phyloP scores from a whole-genome alignment of 2,329 filamentous ascomycete genomes.

The Sclerotinia subarctica region DNA sequence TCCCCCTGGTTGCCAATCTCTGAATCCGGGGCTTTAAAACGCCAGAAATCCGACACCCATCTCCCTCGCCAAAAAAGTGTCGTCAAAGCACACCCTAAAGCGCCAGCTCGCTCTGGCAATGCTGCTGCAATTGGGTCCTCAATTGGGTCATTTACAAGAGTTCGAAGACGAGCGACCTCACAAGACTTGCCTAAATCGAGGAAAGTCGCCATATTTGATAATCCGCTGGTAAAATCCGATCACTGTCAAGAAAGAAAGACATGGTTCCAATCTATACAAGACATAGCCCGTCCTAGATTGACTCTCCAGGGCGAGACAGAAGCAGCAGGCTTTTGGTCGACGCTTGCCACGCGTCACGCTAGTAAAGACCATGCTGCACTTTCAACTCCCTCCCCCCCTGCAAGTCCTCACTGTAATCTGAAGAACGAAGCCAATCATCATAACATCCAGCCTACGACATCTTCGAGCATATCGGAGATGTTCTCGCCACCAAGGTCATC shows the following conservation, averaged over 20 bases:
- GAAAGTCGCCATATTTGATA: slow-evolving; percentile 24
- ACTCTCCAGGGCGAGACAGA: neutral
- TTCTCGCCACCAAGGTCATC: neutral
- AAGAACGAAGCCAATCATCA: neutral
- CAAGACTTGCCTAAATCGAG: slow-evolving; percentile 21
- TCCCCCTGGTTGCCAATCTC: slow-evolving; percentile 1
- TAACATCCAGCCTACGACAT: neutral
- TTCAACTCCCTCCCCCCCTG: neutral
- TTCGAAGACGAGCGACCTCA: slow-evolving; percentile 25
- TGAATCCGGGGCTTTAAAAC: neutral
- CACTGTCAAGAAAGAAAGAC: slow-evolving; percentile 11
- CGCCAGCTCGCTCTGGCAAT: slow-evolving; percentile 24
- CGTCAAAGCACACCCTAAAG: slow-evolving; percentile 26
- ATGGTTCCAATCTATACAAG: slow-evolving; percentile 10
- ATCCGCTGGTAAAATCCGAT: slow-evolving; percentile 9
- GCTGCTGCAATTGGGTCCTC: slow-evolving; percentile 25
- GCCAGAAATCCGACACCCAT: slow-evolving; percentile 10
- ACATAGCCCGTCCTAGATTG: neutral
- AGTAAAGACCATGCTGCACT: slow-evolving; percentile 1
- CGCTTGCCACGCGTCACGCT: neutral
- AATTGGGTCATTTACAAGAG: slow-evolving; percentile 25
- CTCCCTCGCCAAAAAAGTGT: slow-evolving; percentile 20
- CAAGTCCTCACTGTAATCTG: neutral
- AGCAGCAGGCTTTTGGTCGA: neutral
- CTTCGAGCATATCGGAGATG: neutral